Evolutionary conservation across 1,284 basidiomycete species (phyloP), one percentile per base, ranked within the genome.

Genomic region (Chalciporus sp.): DNA sequence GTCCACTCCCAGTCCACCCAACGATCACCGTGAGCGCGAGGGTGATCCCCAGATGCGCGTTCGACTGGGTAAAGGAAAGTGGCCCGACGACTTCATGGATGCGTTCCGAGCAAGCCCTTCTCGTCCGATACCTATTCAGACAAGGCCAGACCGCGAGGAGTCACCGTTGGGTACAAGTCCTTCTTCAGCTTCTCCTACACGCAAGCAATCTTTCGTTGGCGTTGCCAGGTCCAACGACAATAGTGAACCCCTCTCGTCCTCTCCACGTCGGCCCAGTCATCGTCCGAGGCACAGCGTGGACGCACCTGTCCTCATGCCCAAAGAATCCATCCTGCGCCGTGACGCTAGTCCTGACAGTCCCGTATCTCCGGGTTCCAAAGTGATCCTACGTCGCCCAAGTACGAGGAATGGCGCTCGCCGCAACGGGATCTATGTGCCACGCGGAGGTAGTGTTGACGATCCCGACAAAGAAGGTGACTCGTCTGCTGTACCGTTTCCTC

Each of bases 21-120:
- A 58, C 45, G 42, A 52, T 47, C 49, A 51, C 45, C 55, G 39
- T 2, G 54, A 58, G 44, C 58, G 17, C 51, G 72, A 73, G 55
- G 68, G 65, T 41, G 66, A 69, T 7, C 6, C 35, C 45, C 75
- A 72, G 56, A 60, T 67, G 52, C 72, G 72, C 56, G 73, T 89
- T 59, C 79, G 84, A 55, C 80, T 90, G 46, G 83, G 84, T 40
- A 88, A 91, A 68, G 88, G 86, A 53, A 90, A 88, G 69, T 90
- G 88, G 87, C 88, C 90, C 1, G 88, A 91, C 66, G 89, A 91
- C 68, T 90, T 90, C 65, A 67, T 90, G 53, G 82, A 83, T 62
- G 82, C 74, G 20, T 81, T 86, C 60, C 66, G 71, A 51, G 69
- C 64, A 55, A 64, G 42, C 29, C 47, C 68, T 43, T 45, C 67